Conservation (phyloP, 1,284 basidiomycete species). For the Trichosporon ovoides region DNA sequence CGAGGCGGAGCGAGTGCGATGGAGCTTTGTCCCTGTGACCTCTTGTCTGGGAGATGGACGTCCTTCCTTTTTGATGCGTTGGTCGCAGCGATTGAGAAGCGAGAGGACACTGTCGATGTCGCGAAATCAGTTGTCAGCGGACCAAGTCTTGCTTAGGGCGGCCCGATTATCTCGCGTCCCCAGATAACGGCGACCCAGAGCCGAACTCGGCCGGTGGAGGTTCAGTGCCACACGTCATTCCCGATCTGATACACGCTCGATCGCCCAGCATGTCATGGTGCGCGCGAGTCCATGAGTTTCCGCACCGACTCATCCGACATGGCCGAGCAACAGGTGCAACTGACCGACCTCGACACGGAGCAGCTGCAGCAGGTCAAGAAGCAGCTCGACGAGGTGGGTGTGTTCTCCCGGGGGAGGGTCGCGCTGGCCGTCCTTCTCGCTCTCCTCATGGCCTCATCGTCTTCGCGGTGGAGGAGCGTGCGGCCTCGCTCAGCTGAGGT, state of each 20-base stretch:
- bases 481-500: not conserved
- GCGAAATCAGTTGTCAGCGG: not conserved
- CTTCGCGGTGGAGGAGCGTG: not conserved
- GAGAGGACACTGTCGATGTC: not conserved
- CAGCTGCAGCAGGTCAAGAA: conserved; percentile 80
- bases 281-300: not conserved
- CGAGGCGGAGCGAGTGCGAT: not conserved
- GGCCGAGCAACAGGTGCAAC: conserved; percentile 64
- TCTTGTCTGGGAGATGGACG: too few species aligned
- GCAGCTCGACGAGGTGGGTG: conserved; percentile 76
- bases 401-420: not conserved
- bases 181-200: not conserved
- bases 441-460: not conserved
- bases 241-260: not conserved
- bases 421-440: not conserved
- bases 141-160: not conserved
- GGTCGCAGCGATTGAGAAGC: not conserved
- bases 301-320: conserved; percentile 24
- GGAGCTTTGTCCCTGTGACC: too few species aligned
- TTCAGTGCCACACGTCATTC: conserved; percentile 10
- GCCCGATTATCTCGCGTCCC: not conserved
- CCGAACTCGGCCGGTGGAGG: conserved; percentile 6
- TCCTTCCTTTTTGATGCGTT: too few species aligned
- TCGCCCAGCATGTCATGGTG: not conserved
- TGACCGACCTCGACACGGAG: conserved; percentile 70